Conservation (phyloP, 768 basidiomycete genomes). For the Leccinum truebloodii region DNA sequence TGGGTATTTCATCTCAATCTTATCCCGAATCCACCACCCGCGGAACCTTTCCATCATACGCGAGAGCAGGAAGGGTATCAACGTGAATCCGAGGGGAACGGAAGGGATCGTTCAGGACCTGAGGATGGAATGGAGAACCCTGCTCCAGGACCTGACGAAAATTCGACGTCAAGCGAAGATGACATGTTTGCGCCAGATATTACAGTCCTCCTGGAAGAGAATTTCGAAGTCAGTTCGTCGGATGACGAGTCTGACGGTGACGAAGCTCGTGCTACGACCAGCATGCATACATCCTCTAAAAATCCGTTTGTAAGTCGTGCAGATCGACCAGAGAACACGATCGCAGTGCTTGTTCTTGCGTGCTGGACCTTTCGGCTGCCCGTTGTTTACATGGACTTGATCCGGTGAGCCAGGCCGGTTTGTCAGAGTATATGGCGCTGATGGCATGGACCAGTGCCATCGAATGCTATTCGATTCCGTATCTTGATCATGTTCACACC, state of each 20-base stretch:
- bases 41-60: slow-evolving; percentile 58
- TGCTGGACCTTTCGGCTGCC: slow-evolving; percentile 84
- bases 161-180: slow-evolving; percentile 22
- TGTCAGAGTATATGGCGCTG: slow-evolving; percentile 4
- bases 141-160: slow-evolving; percentile 11
- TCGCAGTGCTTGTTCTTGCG: slow-evolving; percentile 71
- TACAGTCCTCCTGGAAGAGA: slow-evolving; percentile 39
- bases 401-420: slow-evolving; percentile 49
- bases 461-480: slow-evolving; percentile 75
- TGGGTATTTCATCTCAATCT: slow-evolving; percentile 76
- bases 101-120: slow-evolving; percentile 8
- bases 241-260: slow-evolving; percentile 28
- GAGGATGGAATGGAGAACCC: slow-evolving; percentile 22
- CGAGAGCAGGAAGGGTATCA: slow-evolving; percentile 37
- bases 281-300: slow-evolving; percentile 5
- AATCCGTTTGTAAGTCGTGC: slow-evolving; percentile 29
- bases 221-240: slow-evolving; percentile 36
- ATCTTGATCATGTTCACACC: slow-evolving; percentile 67
- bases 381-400: slow-evolving; percentile 72
- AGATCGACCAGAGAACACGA: slow-evolving; percentile 47
- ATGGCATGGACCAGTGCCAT: slow-evolving; percentile 53
- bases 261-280: slow-evolving; percentile 12
- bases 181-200: slow-evolving; percentile 37
- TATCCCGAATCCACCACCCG: slow-evolving; percentile 56
- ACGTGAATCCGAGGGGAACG: slow-evolving; percentile 8